Conservation (phyloP, 768 basidiomycete species). For the Trametes gibbosa region DNA sequence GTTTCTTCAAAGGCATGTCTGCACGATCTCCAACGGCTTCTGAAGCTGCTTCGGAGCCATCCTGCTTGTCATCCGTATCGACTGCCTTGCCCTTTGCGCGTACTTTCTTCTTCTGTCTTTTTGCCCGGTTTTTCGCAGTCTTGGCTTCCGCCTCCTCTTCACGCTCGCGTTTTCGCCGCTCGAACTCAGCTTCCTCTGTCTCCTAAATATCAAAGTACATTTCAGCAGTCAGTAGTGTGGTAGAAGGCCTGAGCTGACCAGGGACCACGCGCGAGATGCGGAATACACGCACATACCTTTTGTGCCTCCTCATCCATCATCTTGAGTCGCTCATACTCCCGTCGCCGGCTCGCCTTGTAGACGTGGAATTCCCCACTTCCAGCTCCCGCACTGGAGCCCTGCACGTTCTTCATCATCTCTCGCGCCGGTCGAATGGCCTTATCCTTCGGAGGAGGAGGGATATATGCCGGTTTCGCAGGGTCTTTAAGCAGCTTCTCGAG, state of each 20-base stretch:
- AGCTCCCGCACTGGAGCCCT: constrained; percentile 95
- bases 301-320: constrained; percentile 79
- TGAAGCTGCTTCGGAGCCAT: constrained; percentile 18
- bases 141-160: constrained; percentile 77
- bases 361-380: constrained; percentile 99
- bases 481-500: constrained; percentile 89
- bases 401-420: constrained; percentile 99
- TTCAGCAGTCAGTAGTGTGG: constrained; percentile 11
- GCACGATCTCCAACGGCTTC: constrained; percentile 21
- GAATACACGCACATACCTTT: constrained; percentile 50
- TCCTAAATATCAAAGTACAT: constrained; percentile 47
- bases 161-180: constrained; percentile 65
- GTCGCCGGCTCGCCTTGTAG: constrained; percentile 89
- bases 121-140: constrained; percentile 94
- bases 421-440: constrained; percentile 78
- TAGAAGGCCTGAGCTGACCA: neutral
- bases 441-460: constrained; percentile 80
- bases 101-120: constrained; percentile 90
- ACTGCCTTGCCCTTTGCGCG: constrained; percentile 44
- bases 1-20: constrained; percentile 64
- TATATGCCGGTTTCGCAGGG: constrained; percentile 75
- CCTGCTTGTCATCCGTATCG: constrained; percentile 27
- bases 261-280: neutral
- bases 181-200: constrained; percentile 67
- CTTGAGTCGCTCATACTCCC: constrained; percentile 94